Evolutionary conservation across 2,329 filamentous ascomycete genomes (phyloP).

Genomic region (Sporothrix dimorphospora): DNA sequence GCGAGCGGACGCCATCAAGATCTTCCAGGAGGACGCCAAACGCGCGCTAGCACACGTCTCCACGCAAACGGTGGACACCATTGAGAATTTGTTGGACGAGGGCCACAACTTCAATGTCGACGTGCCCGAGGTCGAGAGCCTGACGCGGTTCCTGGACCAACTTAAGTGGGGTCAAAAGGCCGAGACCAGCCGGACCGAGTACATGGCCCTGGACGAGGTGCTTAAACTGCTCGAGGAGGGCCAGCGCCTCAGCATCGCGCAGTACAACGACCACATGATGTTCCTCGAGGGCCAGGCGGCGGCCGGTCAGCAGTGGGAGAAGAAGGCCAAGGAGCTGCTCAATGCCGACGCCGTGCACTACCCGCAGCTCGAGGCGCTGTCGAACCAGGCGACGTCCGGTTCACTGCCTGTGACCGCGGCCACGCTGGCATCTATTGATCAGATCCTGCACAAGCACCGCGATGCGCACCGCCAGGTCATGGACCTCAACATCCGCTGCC

Average conservation of each 20-base stretch:
- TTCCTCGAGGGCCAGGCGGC: constrained; percentile 76
- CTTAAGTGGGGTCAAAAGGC: constrained; percentile 87
- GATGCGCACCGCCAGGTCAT: constrained; percentile 90
- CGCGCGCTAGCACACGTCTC: constrained; percentile 69
- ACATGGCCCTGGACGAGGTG: constrained; percentile 77
- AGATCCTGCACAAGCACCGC: constrained; percentile 92
- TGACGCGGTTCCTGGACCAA: constrained; percentile 80
- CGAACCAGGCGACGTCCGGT: constrained; percentile 71
- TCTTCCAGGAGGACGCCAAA: constrained; percentile 78
- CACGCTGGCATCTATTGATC: constrained; percentile 81
- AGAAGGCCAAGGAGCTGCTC: constrained; percentile 90
- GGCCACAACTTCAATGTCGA: constrained; percentile 90
- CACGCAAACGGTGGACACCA: constrained; percentile 68
- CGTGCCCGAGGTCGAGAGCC: constrained; percentile 80
- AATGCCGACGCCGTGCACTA: constrained; percentile 91
- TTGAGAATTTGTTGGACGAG: constrained; percentile 89
- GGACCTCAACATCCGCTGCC: constrained; percentile 77
- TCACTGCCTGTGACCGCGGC: constrained; percentile 79
- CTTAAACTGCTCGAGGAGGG: constrained; percentile 77
- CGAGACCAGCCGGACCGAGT: constrained; percentile 62
- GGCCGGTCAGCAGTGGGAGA: constrained; percentile 85
- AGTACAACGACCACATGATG: constrained; percentile 77
- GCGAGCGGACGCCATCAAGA: constrained; percentile 79
- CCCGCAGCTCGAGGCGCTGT: constrained; percentile 89
- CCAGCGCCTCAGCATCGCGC: constrained; percentile 73